A percentile compares a stretch with the other conserved stretches of the same genome.
Evolutionary conservation across 352 stramenopile species (phyloP).

Genomic region (Lagenidium giganteum): DNA sequence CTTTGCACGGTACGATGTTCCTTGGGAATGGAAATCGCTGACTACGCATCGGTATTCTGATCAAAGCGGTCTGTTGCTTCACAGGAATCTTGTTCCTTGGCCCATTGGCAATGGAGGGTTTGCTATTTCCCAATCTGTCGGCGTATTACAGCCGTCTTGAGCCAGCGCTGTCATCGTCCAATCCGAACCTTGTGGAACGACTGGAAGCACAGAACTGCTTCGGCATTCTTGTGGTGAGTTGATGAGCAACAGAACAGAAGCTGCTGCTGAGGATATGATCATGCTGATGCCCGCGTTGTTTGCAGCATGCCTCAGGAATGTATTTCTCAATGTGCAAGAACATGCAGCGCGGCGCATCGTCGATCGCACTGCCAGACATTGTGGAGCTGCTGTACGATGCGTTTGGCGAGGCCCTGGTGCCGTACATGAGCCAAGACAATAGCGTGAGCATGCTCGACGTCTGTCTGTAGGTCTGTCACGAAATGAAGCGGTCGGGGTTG

Average conservation of each 20-base stretch:
- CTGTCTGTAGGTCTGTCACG: slow-evolving; percentile 4
- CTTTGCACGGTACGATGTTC: slow-evolving; percentile 76
- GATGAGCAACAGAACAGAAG: too few relatives aligned
- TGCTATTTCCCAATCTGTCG: slow-evolving; percentile 88
- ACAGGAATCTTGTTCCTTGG: slow-evolving; percentile 86
- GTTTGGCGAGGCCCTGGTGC: slow-evolving; percentile 73
- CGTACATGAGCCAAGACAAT: slow-evolving; percentile 51
- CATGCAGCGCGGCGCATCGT: slow-evolving; percentile 16
- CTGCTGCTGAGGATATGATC: too few relatives aligned
- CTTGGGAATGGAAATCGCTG: neutral
- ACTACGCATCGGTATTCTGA: too few relatives aligned
- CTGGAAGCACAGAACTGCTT: slow-evolving; percentile 83
- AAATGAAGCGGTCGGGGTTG: neutral
- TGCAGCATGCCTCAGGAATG: slow-evolving; percentile 66
- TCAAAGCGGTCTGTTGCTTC: too few relatives aligned
- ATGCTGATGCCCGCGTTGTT: slow-evolving; percentile 4
- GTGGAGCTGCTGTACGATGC: slow-evolving; percentile 64
- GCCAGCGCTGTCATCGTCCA: slow-evolving; percentile 63
- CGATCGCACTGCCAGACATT: slow-evolving; percentile 38
- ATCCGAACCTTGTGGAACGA: slow-evolving; percentile 73
- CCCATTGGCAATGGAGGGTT: slow-evolving; percentile 88
- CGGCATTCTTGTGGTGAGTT: slow-evolving; percentile 80
- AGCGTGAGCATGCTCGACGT: slow-evolving; percentile 8
- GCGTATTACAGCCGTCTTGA: slow-evolving; percentile 87
- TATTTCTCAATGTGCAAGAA: slow-evolving; percentile 74